Evolutionary conservation across 2,329 filamentous ascomycete genomes (phyloP).

Genomic region (Microsporum ferrugineum): DNA sequence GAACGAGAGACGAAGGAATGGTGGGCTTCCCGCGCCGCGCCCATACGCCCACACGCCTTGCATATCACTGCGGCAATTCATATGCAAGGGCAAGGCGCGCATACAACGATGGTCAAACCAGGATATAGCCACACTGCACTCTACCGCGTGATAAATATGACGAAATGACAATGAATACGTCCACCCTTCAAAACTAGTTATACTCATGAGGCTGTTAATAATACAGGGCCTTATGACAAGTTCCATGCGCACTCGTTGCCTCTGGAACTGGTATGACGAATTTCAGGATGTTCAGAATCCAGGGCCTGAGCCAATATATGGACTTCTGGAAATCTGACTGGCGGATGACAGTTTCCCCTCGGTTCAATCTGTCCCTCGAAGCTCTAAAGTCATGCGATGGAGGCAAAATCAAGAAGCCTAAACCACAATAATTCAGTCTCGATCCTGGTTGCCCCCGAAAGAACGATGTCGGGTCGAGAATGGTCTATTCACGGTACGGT

Average conservation of each 20-base stretch:
- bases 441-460: neutral
- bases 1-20: neutral
- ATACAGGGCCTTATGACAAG: neutral
- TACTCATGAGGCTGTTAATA: neutral
- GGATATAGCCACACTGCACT: neutral
- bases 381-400: neutral
- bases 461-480: neutral
- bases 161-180: neutral
- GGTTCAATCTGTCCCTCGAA: neutral
- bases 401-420: neutral
- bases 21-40: neutral
- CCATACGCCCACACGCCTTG: neutral
- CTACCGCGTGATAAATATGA: neutral
- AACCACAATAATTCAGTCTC: neutral
- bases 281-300: neutral
- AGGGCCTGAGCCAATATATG: neutral
- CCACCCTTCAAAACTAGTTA: neutral
- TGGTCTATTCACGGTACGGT: neutral
- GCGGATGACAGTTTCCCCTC: neutral
- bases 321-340: neutral
- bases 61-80: slow-evolving; percentile 1
- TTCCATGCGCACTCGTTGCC: neutral
- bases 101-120: neutral
- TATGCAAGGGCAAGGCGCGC: neutral
- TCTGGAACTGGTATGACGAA: neutral